A percentile compares a stretch with the other conserved stretches of the same genome.
These are phyloP conservation scores for Fulvia fulva DNA, from an alignment of 2,329 filamentous ascomycete genomes.

Conservation along the genomic window DNA sequence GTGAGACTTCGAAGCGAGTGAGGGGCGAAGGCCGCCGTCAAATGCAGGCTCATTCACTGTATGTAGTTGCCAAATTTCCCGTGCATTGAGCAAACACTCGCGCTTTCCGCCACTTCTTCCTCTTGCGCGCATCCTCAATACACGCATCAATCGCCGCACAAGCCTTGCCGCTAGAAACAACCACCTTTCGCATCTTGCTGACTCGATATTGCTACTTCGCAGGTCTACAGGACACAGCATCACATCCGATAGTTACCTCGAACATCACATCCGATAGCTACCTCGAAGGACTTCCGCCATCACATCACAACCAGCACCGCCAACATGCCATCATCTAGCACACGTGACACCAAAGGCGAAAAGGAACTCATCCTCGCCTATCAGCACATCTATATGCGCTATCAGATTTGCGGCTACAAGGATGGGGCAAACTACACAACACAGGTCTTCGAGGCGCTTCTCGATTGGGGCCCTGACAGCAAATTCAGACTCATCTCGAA, in stretches of 20 bases:
- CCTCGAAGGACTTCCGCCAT: too few relatives aligned
- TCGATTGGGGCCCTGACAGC: neutral
- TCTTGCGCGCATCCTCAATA: neutral
- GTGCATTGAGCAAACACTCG: neutral
- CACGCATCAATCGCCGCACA: neutral
- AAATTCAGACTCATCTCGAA: neutral
- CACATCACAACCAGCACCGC: neutral
- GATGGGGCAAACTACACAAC: neutral
- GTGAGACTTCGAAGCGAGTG: too few relatives aligned
- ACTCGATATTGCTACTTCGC: too few relatives aligned
- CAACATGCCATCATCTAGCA: neutral
- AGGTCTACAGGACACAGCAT: too few relatives aligned
- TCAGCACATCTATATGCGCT: neutral
- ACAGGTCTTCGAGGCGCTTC: neutral
- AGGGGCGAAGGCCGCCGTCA: neutral
- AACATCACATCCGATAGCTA: too few relatives aligned
- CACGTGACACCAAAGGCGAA: neutral
- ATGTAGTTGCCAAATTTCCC: neutral
- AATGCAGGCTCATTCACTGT: neutral
- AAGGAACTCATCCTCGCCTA: neutral
- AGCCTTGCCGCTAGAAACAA: too few relatives aligned
- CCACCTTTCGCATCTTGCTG: too few relatives aligned
- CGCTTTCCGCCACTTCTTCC: neutral
- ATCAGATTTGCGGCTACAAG: neutral
- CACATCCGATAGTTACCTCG: neutral